Conservation (phyloP, 2,329 filamentous ascomycete genomes). For the Lecanicillium sp. region DNA sequence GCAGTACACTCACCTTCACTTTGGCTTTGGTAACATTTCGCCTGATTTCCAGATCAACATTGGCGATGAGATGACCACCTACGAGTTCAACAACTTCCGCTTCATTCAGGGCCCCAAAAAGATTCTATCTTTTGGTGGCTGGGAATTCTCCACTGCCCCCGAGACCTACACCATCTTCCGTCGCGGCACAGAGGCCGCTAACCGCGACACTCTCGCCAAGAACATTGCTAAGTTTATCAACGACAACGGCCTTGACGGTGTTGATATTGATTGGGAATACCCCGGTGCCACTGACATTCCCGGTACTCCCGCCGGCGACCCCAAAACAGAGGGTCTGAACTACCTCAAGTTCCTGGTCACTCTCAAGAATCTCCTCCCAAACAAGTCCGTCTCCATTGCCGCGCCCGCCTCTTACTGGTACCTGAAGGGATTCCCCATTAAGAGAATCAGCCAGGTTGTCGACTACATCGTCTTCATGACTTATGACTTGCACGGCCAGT, state of each 20-base stretch:
- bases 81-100: slow-evolving; percentile 26
- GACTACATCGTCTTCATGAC: slow-evolving; percentile 33
- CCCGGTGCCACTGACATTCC: slow-evolving; percentile 19
- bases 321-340: slow-evolving; percentile 22
- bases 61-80: slow-evolving; percentile 12
- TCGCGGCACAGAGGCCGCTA: slow-evolving; percentile 23
- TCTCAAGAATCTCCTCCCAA: slow-evolving; percentile 15
- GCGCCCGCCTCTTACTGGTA: no score
- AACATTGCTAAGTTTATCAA: slow-evolving; percentile 30
- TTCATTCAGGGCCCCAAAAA: slow-evolving; percentile 22
- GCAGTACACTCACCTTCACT: slow-evolving; percentile 21
- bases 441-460: slow-evolving; percentile 19
- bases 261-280: slow-evolving; percentile 29
- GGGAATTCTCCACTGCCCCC: slow-evolving; percentile 34
- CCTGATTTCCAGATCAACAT: slow-evolving; percentile 20
- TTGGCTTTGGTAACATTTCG: slow-evolving; percentile 21
- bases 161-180: slow-evolving; percentile 32
- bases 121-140: slow-evolving; percentile 41
- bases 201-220: slow-evolving; percentile 25
- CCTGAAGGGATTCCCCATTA: slow-evolving; percentile 27
- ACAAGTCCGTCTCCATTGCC: slow-evolving; percentile 21
- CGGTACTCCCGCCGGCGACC: slow-evolving; percentile 21
- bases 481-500: slow-evolving; percentile 29
- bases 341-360: slow-evolving; percentile 27
- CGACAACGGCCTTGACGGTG: slow-evolving; percentile 27